phyloP scores from a whole-genome alignment of 164 flowering plant genomes.

The Annona cherimola region DNA sequence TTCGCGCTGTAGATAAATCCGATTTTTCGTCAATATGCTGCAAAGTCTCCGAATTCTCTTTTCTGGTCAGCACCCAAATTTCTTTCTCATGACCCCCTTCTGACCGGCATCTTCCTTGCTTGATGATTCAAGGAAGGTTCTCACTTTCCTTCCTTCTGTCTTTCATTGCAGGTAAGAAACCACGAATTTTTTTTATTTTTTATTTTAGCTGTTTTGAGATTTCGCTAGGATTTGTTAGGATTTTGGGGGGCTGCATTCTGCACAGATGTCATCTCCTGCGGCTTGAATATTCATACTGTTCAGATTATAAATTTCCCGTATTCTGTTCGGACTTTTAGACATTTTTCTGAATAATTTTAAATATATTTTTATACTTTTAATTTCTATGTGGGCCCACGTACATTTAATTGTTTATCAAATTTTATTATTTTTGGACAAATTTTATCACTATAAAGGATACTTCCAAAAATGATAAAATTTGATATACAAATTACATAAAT shows the following conservation, averaged over 20 bases:
- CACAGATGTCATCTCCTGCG: not conserved
- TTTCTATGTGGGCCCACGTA: too few species aligned
- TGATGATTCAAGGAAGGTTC: not conserved
- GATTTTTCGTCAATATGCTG: not conserved
- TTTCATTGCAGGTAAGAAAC: not conserved
- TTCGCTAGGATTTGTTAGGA: not conserved
- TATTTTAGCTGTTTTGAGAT: too few species aligned
- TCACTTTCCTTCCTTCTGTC: not conserved
- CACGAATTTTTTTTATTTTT: not conserved
- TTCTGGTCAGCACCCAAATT: too few species aligned
- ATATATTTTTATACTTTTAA: too few species aligned
- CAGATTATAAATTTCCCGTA: too few species aligned
- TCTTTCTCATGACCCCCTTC: not conserved
- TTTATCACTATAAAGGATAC: too few species aligned
- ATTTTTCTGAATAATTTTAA: too few species aligned
- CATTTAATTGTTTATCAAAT: too few species aligned
- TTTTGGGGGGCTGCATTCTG: not conserved
- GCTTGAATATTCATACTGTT: not conserved
- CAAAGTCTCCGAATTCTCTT: not conserved
- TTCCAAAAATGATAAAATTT: too few species aligned
- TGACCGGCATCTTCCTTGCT: not conserved
- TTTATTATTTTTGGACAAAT: too few species aligned
- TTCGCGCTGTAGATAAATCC: not conserved
- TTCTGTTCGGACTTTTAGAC: too few species aligned
- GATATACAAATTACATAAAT: too few species aligned